Conservation (phyloP, 768 basidiomycete genomes). For the Clitopilus hobsonii region DNA sequence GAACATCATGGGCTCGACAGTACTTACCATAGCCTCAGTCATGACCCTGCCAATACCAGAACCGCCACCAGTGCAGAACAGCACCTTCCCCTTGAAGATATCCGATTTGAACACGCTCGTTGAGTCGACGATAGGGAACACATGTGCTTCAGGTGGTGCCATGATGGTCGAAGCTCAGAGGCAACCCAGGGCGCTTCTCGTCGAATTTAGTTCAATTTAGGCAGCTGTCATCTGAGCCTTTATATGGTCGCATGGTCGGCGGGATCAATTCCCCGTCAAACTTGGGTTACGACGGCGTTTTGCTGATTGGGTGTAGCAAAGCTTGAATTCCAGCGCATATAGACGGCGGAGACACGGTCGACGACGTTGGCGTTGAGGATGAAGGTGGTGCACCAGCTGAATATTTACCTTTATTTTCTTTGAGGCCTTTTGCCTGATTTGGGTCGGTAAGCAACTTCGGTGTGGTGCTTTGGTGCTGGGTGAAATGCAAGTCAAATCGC, state of each 20-base stretch:
- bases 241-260: background rate
- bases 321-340: too few relatives aligned
- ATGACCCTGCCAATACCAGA: conserved; percentile 91
- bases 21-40: conserved; percentile 74
- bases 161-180: conserved; percentile 17
- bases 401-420: too few relatives aligned
- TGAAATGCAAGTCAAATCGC: too few relatives aligned
- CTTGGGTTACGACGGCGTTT: too few relatives aligned
- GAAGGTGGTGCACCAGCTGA: too few relatives aligned
- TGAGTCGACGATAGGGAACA: conserved; percentile 49
- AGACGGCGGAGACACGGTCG: too few relatives aligned
- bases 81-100: conserved; percentile 86
- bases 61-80: conserved; percentile 88
- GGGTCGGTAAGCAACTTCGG: too few relatives aligned
- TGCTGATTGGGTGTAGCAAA: too few relatives aligned
- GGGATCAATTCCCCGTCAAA: background rate
- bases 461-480: too few relatives aligned
- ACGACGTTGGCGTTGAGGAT: too few relatives aligned
- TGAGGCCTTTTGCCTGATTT: too few relatives aligned
- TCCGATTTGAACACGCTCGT: conserved; percentile 66
- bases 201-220: background rate
- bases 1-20: background rate
- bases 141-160: conserved; percentile 35
- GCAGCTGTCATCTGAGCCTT: background rate
- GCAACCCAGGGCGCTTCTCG: background rate